Base-by-base conservation (phyloP, 371 early-diverging fungal species). In the Mortierella polycephala region DNA sequence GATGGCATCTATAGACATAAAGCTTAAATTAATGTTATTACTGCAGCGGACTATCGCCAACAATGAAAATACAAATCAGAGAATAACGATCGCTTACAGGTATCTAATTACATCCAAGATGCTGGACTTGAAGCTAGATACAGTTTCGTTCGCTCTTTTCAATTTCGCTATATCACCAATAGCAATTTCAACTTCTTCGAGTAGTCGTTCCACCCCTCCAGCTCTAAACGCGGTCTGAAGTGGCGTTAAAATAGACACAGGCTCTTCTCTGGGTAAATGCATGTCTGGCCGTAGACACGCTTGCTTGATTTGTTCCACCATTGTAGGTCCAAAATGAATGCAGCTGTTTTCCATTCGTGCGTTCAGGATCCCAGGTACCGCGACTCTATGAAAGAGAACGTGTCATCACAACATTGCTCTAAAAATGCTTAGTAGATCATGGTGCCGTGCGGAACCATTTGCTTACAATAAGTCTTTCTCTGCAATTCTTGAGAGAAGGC, bases 381-480 rank as follows among this genome's bases (percentile, higher is more conserved):
- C 10, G 2, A 54, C 54, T n/a, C 54, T 54, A 20, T 52, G 7
- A 52, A 6, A 10, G 9, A 54, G 5, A 54, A 10, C 20, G 21
- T 21, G 9, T 21, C 54, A 54, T 7, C 23, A 54, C 5, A 21
- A 54, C 14, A 54, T 30, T 54, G n/a, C n/a, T n/a, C n/a, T n/a
- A n/a, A n/a, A n/a, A n/a, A n/a, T n/a, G n/a, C n/a, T n/a, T n/a
- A n/a, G n/a, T n/a, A n/a, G n/a, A n/a, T n/a, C n/a, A n/a, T n/a
- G n/a, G n/a, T n/a, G n/a, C n/a, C n/a, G n/a, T n/a, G n/a, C n/a
- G n/a, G n/a, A 21, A 21, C 23, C 9, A 30, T 4, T 4, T 54
- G 37, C 54, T 54, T 23, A 54, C 54, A 54, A 20, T 3, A 54
- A 6, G n/a, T 54, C 54, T 20, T 54, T 54, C 23, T 54, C 54